A percentile compares a stretch with the other conserved stretches of the same genome.
phyloP scores from a whole-genome alignment of 2,329 filamentous ascomycete genomes.

The Tothia fuscella region DNA sequence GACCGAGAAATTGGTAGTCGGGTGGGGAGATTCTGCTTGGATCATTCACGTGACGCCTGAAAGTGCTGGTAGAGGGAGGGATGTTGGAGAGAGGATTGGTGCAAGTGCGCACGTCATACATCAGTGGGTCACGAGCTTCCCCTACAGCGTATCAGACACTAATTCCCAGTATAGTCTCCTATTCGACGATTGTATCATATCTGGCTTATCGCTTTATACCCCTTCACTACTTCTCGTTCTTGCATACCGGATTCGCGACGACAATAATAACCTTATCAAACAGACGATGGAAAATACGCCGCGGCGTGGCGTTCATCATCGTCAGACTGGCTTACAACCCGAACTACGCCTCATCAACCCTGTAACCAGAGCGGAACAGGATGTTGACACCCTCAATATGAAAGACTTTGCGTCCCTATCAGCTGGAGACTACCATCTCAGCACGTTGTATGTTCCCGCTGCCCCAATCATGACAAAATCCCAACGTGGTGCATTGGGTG shows the following conservation, averaged over 20 bases:
- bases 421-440: constrained; percentile 84
- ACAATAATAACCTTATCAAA: constrained; percentile 47
- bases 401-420: constrained; percentile 79
- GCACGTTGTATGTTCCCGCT: constrained; percentile 65
- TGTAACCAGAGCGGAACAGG: constrained; percentile 66
- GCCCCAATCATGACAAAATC: constrained; percentile 47
- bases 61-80: constrained; percentile 51
- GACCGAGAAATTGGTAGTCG: constrained; percentile 71
- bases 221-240: constrained; percentile 82
- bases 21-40: constrained; percentile 96
- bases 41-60: constrained; percentile 81
- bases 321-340: constrained; percentile 70
- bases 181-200: constrained; percentile 89
- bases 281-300: constrained; percentile 44
- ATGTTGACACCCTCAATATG: constrained; percentile 75
- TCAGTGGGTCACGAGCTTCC: constrained; percentile 51
- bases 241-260: constrained; percentile 70
- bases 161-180: constrained; percentile 51
- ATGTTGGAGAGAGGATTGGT: constrained; percentile 54
- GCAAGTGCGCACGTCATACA: constrained; percentile 84
- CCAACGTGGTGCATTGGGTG: constrained; percentile 63
- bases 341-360: constrained; percentile 88
- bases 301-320: constrained; percentile 53
- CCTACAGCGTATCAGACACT: not conserved
- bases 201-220: constrained; percentile 92